A percentile compares a stretch with the other conserved stretches of the same genome.
Evolutionary conservation across 805 yeast genomes (phyloP).

Genomic region (Metschnikowia arizonensis): DNA sequence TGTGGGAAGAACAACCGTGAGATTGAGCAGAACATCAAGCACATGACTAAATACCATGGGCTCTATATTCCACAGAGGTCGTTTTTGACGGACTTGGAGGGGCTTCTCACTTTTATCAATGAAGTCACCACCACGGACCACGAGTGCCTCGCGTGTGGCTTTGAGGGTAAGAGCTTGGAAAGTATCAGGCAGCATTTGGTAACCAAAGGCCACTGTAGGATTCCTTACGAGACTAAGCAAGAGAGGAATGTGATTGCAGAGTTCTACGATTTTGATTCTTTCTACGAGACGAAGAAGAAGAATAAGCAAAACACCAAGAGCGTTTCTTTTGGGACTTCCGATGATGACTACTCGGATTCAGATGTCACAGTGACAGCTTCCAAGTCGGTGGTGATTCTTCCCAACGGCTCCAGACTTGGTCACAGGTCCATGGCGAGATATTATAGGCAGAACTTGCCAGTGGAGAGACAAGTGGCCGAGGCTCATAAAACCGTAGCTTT

Average conservation of each 20-base stretch:
- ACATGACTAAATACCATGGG: conserved; percentile 45
- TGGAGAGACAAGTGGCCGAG: conserved; percentile 43
- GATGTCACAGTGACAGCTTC: conserved; percentile 14
- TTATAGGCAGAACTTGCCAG: conserved; percentile 55
- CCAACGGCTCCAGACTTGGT: conserved; percentile 75
- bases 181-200: conserved; percentile 42
- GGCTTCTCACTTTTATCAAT: conserved; percentile 36
- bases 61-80: conserved; percentile 44
- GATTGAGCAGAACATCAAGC: conserved; percentile 48
- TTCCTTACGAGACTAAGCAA: conserved; percentile 44
- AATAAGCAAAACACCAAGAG: conserved; percentile 18
- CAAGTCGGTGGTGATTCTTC: conserved; percentile 45
- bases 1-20: conserved; percentile 53
- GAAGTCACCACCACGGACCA: conserved; percentile 37
- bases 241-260: conserved; percentile 34
- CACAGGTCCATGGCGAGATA: conserved; percentile 73
- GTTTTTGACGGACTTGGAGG: conserved; percentile 34
- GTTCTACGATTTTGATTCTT: conserved; percentile 33
- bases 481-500: conserved; percentile 73
- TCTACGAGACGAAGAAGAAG: conserved; percentile 16
- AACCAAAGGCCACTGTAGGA: conserved; percentile 42
- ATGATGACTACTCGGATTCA: conserved; percentile 13
- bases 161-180: conserved; percentile 37
- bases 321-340: conserved; percentile 26
- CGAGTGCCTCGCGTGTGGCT: conserved; percentile 45